Evolutionary conservation across 73 alveolate species (phyloP), one percentile per base, ranked within the genome.

Genomic region (Stentor roeselii): DNA sequence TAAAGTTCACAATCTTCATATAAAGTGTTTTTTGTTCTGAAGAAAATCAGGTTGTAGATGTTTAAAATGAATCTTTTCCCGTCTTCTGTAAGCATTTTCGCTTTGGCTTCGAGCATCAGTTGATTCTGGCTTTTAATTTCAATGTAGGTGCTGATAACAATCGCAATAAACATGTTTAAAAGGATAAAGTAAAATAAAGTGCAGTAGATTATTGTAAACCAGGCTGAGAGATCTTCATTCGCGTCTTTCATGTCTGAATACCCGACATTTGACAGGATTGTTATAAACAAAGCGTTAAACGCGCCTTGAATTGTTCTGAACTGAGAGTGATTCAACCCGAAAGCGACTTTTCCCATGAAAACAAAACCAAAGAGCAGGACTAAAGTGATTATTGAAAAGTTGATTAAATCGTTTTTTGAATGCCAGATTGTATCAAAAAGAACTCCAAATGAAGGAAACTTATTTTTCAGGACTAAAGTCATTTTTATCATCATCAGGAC

Each of bases 401-500:
- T 75, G 60, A 86, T 3, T 3, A 91, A 78, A 42, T 91, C 94
- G 3, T 3, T 75, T 61, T 86, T 90, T 3, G 96, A 91, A 40
- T 50, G 74, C 38, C 86, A 40, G 2, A 91, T 91, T n/a, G 96
- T 91, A 60, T 91, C 94, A 60, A 91, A 91, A 2, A 91, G 89
- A 11, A 91, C 87, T 35, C 96, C 96, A 74, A 91, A 91, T 3
- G 96, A 90, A 36, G 96, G 96, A 75, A 91, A 91, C 41, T 86
- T 58, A 3, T 91, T 75, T 15, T 92, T 91, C 3, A 91, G 83
- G 32, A 91, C 91, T 39, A 92, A 38, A n/a, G 85, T 27, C 40
- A 78, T 77, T 60, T 93, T 60, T 76, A 91, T 60, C 27, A 88
- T 78, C 85, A 91, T 88, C 35, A 91, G 75, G 0, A 91, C 87